Base-by-base conservation (phyloP, 2,329 filamentous ascomycete genomes). In the Talaromyces sp. region DNA sequence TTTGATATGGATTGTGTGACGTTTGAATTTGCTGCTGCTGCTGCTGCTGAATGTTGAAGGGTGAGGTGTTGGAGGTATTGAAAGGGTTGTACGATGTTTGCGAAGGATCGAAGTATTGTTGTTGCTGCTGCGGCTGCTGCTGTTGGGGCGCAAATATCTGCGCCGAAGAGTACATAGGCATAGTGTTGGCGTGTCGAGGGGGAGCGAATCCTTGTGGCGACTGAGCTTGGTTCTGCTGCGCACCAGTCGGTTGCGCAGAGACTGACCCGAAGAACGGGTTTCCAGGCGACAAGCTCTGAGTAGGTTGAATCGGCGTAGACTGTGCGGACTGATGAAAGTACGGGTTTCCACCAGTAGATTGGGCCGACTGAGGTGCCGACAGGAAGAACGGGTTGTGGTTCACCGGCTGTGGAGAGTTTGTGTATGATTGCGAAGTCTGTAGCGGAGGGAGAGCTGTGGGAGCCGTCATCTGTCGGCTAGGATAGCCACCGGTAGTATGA, bases 401-500 rank as follows among this genome's bases (percentile, higher is more conserved):
- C 58, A 73, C 56, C 8, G 71, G 60, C 63, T 75, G 75, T 11
- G 73, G 71, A 13, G 75, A 77, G 8, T 69, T 67, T 55, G 70
- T 69, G 59, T 72, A 73, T 13, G 66, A 66, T 62, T 78, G 77
- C 22, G 75, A 71, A 4, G 69, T 68, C 10, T 73, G 66, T 10
- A 72, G 71, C 22, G 75, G 72, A 5, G 78, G 77, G n/a, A 78
- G 78, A 0, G 78, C 78, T 30, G 55, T 62, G n/a, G 54, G 47
- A 71, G 68, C 56, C 72, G 64, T 60, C 79, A 76, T 60, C 51
- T 78, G 76, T 59, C 77, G 75, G 57, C 68, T 73, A 8, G 78
- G 75, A 67, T 81, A 82, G 60, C 80, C 90, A 59, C 90, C 89
- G 1, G 90, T 93, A 59, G 88, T 87, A 69, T 92, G 86, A 8